Evolutionary conservation across 2,329 filamentous ascomycete species (phyloP), one percentile per base, ranked within the genome.

Genomic region (Cladosporium halotolerans): DNA sequence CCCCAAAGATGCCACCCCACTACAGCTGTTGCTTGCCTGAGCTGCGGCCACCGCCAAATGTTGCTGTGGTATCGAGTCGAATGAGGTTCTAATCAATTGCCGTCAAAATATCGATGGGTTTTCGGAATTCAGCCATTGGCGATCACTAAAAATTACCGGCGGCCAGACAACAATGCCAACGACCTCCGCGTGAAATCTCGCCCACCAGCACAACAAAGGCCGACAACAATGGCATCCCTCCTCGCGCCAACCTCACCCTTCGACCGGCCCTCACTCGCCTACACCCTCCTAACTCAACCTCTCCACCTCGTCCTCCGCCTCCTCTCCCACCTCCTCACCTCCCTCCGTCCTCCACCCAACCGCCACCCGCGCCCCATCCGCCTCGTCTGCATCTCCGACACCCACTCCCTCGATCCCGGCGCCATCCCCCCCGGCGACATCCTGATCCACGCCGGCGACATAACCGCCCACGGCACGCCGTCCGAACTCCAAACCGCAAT

Each of bases 321-420:
- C 61, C 3, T 68, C 48, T 59, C 73, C 57, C 57, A 62, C 46
- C 50, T 85, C 45, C 71, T 92, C 53, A 79, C 86, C 34, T 74
- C 76, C 61, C 78, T 95, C 3, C 86, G 88, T 9, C 50, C 50
- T 11, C 18, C 69, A 76, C 9, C 82, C 87, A 1, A 74, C 68
- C 73, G 74, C 32, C 73, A 76, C 52, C 75, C 73, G 53, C 74
- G 73, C 1, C 72, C 80, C 6, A 81, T 96, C 65, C 83, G 84
- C 55, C 79, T 96, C 23, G 88, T 96, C 58, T 95, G 89, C 71
- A 82, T 96, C 58, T 92, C 89, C 9, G 92, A 96, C 72, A 96
- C 92, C 0, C 92, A 96, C 72, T 82, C 81, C 55, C 76, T 79
- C 40, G 76, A 77, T 5, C 53, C 59, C 9, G 62, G 70, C 14